These are phyloP conservation scores for Debaryomyces nepalensis DNA, from an alignment of 1,139 yeast species.

Conservation along the genomic window DNA sequence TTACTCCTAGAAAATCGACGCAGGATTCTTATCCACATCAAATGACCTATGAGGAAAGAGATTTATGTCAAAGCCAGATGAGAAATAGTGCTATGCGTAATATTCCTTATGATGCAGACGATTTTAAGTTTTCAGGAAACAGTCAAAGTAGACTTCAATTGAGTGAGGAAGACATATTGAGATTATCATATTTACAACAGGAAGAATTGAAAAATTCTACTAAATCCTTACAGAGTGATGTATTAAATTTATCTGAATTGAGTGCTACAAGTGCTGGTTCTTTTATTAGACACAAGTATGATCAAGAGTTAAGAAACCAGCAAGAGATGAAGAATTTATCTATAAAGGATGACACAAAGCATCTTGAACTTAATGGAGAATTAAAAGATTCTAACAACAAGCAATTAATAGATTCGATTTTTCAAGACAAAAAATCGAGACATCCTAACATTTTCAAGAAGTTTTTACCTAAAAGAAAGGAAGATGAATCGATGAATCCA, in stretches of 20 bases:
- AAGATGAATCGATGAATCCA: constrained; percentile 33
- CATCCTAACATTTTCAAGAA: constrained; percentile 61
- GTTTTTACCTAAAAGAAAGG: constrained; percentile 44
- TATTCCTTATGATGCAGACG: constrained; percentile 47
- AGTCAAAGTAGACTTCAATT: constrained; percentile 22
- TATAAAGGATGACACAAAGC: constrained; percentile 24
- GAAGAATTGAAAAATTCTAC: constrained; percentile 48
- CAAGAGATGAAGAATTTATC: constrained; percentile 30
- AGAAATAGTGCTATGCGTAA: constrained; percentile 13
- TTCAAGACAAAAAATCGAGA: constrained; percentile 50
- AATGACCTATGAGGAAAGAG: constrained; percentile 1
- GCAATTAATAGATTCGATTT: constrained; percentile 45
- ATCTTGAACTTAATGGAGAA: constrained; percentile 25
- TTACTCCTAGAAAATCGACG: constrained; percentile 17
- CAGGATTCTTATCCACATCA: constrained; percentile 7
- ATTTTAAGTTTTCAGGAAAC: constrained; percentile 37
- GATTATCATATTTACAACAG: constrained; percentile 38
- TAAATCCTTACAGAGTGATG: constrained; percentile 53
- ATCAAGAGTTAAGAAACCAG: constrained; percentile 38
- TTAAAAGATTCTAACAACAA: constrained; percentile 29
- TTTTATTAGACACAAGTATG: constrained; percentile 69
- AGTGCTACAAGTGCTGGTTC: constrained; percentile 94
- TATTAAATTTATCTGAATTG: constrained; percentile 60
- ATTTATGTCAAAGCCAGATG: constrained; percentile 5
- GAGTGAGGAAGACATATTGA: constrained; percentile 37